Evolutionary conservation across 1,139 yeast genomes (phyloP).

Genomic region (Pichia sp.): DNA sequence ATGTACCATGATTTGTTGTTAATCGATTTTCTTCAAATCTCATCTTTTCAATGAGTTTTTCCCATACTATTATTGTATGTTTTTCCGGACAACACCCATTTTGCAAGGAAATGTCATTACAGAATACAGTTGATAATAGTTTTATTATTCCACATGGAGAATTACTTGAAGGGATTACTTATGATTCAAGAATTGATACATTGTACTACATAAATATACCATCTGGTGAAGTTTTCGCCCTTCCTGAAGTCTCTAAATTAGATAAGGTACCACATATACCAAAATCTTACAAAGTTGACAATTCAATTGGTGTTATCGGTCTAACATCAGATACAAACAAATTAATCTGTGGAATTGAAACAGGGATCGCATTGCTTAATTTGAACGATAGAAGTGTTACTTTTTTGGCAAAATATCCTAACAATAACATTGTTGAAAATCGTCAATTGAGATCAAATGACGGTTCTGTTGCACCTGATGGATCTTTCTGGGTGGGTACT

Average conservation of each 20-base stretch:
- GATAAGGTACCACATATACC: conserved; percentile 1
- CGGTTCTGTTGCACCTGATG: conserved; percentile 63
- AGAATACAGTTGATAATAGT: conserved; percentile 18
- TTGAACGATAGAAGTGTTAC: conserved; percentile 38
- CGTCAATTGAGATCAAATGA: conserved; percentile 58
- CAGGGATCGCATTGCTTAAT: conserved; percentile 48
- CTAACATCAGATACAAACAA: conserved; percentile 41
- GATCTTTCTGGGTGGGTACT: conserved; percentile 67
- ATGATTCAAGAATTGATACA: conserved; percentile 48
- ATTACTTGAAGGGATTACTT: conserved; percentile 61
- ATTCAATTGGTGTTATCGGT: conserved; percentile 55
- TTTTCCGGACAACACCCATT: background rate
- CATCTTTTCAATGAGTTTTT: background rate
- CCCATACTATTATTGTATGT: too few relatives aligned
- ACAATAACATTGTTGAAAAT: conserved; percentile 22
- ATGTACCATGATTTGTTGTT: too few relatives aligned
- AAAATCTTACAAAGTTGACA: conserved; percentile 27
- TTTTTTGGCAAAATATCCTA: conserved; percentile 40
- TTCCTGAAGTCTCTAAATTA: background rate
- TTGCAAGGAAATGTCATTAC: background rate
- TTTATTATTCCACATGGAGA: conserved; percentile 40
- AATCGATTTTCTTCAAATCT: background rate
- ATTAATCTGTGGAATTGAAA: conserved; percentile 45
- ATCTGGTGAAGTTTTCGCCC: conserved; percentile 29
- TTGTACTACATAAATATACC: conserved; percentile 67